phyloP scores from a whole-genome alignment of 495 filamentous ascomycete genomes.

The Sordaria brevicollis region DNA sequence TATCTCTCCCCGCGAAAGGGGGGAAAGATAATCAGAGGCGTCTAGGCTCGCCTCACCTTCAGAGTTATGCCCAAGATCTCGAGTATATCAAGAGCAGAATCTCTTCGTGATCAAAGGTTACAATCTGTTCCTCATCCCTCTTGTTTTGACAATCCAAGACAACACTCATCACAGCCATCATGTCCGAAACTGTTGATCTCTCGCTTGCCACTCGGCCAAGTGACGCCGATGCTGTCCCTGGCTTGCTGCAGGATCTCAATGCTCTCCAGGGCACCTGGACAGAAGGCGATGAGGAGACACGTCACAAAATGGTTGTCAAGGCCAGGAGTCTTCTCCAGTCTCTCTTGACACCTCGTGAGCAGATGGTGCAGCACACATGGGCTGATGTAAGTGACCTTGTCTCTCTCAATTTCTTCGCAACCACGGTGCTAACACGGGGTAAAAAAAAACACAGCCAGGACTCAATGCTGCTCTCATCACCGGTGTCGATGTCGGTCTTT shows the following conservation, averaged over 20 bases:
- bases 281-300: slow-evolving; percentile 3
- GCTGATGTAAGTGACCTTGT: slow-evolving; percentile 13
- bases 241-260: slow-evolving; percentile 8
- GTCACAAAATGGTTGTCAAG: slow-evolving; percentile 13
- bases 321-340: slow-evolving; percentile 18
- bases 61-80: background rate
- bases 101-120: background rate
- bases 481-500: slow-evolving; percentile 11
- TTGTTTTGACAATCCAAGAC: background rate
- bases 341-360: slow-evolving; percentile 27
- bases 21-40: background rate
- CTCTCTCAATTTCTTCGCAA: background rate
- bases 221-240: slow-evolving; percentile 6
- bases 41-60: background rate
- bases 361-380: slow-evolving; percentile 24
- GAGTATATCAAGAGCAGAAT: background rate
- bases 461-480: slow-evolving; percentile 4
- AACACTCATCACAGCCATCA: background rate
- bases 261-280: background rate
- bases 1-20: background rate
- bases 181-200: background rate
- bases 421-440: background rate
- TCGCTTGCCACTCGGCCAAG: slow-evolving; percentile 7
- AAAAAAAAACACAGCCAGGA: background rate
- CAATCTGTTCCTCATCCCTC: background rate